phyloP scores from a whole-genome alignment of 2,329 filamentous ascomycete species.

The Aspergillus viridinutans region DNA sequence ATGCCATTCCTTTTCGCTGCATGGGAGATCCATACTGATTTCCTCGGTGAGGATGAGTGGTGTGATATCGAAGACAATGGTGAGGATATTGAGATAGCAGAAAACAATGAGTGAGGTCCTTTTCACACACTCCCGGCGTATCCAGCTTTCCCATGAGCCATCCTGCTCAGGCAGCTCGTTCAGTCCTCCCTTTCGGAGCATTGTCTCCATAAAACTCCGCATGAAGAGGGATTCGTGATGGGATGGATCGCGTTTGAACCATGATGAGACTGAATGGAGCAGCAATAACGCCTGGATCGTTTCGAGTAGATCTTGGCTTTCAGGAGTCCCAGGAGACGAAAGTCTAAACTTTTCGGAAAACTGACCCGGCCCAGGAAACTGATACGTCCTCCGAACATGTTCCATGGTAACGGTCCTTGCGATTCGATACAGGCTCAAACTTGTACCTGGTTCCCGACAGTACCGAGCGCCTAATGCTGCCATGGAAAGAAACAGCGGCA shows the following conservation, averaged over 20 bases:
- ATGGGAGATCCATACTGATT: slow-evolving; percentile 27
- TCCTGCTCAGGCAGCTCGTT: slow-evolving; percentile 26
- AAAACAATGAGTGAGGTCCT: slow-evolving; percentile 31
- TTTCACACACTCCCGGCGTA: slow-evolving; percentile 27
- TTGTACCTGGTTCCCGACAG: slow-evolving; percentile 30
- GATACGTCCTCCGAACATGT: slow-evolving; percentile 26
- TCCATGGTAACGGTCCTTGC: slow-evolving; percentile 31
- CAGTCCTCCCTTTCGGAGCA: slow-evolving; percentile 25
- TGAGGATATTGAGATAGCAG: slow-evolving; percentile 34
- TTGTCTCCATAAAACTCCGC: slow-evolving; percentile 27
- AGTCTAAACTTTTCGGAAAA: neutral
- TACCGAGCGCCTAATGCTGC: slow-evolving; percentile 30
- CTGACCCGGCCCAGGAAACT: slow-evolving; percentile 10
- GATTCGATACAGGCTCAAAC: slow-evolving; percentile 28
- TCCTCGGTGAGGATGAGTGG: slow-evolving; percentile 31
- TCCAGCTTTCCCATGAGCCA: slow-evolving; percentile 32
- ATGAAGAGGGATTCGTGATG: slow-evolving; percentile 27
- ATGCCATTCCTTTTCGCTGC: slow-evolving; percentile 31
- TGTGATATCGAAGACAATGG: slow-evolving; percentile 32
- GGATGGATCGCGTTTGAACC: slow-evolving; percentile 30
- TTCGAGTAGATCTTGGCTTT: slow-evolving; percentile 25
- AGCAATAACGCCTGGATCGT: slow-evolving; percentile 26
- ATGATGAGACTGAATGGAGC: slow-evolving; percentile 26
- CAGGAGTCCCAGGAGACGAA: slow-evolving; percentile 6
- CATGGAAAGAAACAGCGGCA: slow-evolving; percentile 28